phyloP scores from a whole-genome alignment of 805 yeast genomes.

The Lipomyces lipofer region DNA sequence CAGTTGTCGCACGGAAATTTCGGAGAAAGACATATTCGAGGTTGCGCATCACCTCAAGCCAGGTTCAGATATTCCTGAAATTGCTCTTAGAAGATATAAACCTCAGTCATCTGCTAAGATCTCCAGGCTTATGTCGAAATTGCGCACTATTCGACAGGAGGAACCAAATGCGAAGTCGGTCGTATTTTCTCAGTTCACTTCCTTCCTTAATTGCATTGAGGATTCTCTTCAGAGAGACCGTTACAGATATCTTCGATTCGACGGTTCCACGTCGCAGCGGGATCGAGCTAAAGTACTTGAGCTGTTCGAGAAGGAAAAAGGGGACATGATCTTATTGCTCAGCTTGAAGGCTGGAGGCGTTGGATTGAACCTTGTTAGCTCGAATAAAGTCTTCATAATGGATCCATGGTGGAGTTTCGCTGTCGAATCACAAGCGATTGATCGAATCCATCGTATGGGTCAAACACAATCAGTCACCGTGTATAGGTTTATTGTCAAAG shows the following conservation, averaged over 20 bases:
- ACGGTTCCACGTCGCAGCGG: conserved; percentile 70
- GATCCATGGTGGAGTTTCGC: conserved; percentile 99
- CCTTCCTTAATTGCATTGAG: conserved; percentile 74
- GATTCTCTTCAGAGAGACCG: conserved; percentile 54
- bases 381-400: conserved; percentile 83
- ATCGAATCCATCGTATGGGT: conserved; percentile 87
- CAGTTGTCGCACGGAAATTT: conserved; percentile 63
- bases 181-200: conserved; percentile 88
- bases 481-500: conserved; percentile 74
- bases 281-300: conserved; percentile 64
- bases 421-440: conserved; percentile 33
- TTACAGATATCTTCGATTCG: conserved; percentile 67
- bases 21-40: conserved; percentile 51
- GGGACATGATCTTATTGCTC: conserved; percentile 56
- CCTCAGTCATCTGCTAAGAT: conserved; percentile 65
- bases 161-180: conserved; percentile 72
- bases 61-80: conserved; percentile 32
- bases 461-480: conserved; percentile 71
- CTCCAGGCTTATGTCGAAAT: conserved; percentile 62
- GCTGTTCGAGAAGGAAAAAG: conserved; percentile 49
- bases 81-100: conserved; percentile 36
- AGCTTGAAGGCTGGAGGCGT: conserved; percentile 94
- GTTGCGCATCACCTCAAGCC: conserved; percentile 38
- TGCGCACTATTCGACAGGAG: conserved; percentile 54
- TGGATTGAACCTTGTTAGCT: conserved; percentile 82